Conservation (phyloP, 2,329 filamentous ascomycete genomes). For the Phialophora chinensis region DNA sequence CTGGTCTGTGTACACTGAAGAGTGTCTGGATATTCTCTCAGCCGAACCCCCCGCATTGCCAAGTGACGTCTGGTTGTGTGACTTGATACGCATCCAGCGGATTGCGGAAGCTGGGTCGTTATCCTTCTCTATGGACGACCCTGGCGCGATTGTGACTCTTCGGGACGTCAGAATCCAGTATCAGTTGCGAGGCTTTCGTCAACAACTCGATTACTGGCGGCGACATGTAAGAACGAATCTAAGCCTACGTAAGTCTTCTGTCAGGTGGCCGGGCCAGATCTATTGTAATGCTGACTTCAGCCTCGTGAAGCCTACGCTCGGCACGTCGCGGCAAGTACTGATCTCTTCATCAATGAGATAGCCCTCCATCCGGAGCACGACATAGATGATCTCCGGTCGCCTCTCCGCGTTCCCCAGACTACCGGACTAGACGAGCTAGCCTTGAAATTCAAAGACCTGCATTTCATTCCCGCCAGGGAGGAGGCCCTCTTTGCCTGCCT, state of each 20-base stretch:
- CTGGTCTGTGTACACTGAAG: constrained; percentile 68
- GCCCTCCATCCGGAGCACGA: constrained; percentile 69
- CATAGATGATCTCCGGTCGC: constrained; percentile 52
- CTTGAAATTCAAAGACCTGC: constrained; percentile 30
- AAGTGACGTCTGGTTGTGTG: constrained; percentile 61
- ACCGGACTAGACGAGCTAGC: constrained; percentile 57
- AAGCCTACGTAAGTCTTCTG: constrained; percentile 54
- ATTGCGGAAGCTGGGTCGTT: constrained; percentile 72
- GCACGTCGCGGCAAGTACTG: constrained; percentile 68
- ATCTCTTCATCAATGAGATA: constrained; percentile 76
- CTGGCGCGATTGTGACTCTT: constrained; percentile 58
- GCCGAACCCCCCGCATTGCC: constrained; percentile 61
- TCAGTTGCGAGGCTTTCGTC: constrained; percentile 68
- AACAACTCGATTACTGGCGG: constrained; percentile 67
- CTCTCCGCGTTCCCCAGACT: constrained; percentile 52
- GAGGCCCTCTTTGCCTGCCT: constrained; percentile 71
- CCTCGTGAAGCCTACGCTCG: constrained; percentile 47
- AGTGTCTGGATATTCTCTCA: constrained; percentile 64
- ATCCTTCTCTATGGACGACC: constrained; percentile 71
- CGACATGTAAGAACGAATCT: constrained; percentile 59
- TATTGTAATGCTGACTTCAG: background rate
- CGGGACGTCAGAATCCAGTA: constrained; percentile 68
- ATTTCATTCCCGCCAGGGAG: constrained; percentile 62
- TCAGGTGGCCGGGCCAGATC: background rate
- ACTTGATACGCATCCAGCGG: constrained; percentile 64